Base-by-base conservation (phyloP, 441 rosid genomes). In the Populus tomentosa region DNA sequence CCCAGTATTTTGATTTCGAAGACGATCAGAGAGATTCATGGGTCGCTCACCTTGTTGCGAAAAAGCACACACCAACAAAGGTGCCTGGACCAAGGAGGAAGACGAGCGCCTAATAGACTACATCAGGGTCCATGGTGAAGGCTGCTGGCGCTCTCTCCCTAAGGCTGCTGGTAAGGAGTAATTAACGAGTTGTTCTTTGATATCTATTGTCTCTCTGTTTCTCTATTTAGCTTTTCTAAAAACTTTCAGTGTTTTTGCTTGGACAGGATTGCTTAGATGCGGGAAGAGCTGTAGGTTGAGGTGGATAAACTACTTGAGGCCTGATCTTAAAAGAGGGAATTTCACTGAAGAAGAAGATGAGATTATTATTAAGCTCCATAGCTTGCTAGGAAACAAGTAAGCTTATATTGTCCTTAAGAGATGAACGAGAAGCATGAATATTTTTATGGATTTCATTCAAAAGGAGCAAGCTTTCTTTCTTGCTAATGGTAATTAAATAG, bases 11-110 rank as follows among this genome's bases (percentile, higher is more conserved):
- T 28, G 32, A 24, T 74, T 33, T 59, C 67, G 10, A n/a, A 59
- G 13, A 59, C 7, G 64, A n/a, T 59, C 24, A 8, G 11, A n/a
- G 3, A 21, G 64, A n/a, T n/a, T 18, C 71, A 85, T 85, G 88
- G 88, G 88, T 1, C 79, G 88, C 67, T 81, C 86, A 10, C 88
- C 88, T 73, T 86, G 88, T 33, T 86, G 88, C 40, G 88, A 86
- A 56, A 86, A 86, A 76, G 86, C 80, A 20, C 88, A 86, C 73
- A 86, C 88, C 65, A 86, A 84, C 85, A 86, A 86, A 73, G 88
- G 88, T 13, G 86, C 88, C 18, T 86, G 88, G 88, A 84, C 86
- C 7, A 86, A 84, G 59, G 85, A 86, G 26, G 88, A 86, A 78
- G 88, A 86, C 50, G 77, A 84, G 40, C 85, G 86, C 14, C 88